Conservation (phyloP, 2,329 filamentous ascomycete species). For the Verticillium isaacii region DNA sequence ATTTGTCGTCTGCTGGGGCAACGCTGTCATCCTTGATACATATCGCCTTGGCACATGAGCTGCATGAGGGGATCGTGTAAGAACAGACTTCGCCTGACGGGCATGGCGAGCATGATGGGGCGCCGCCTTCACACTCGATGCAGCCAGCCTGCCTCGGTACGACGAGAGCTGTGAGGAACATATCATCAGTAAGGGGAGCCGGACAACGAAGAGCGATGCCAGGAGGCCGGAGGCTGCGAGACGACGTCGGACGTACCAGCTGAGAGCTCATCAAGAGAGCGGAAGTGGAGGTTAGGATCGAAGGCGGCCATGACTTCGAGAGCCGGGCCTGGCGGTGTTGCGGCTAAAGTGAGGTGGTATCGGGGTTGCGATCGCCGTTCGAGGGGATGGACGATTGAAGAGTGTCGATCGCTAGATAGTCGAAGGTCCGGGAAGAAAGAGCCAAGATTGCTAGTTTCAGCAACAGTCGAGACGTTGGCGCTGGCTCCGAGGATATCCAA, state of each 20-base stretch:
- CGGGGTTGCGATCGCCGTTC: not conserved
- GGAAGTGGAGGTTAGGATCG: slow-evolving; percentile 12
- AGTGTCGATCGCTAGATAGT: not conserved
- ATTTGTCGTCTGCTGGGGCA: slow-evolving; percentile 2
- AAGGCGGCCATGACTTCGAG: slow-evolving; percentile 7
- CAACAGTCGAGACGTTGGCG: not conserved
- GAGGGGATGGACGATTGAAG: not conserved
- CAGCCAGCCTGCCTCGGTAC: slow-evolving; percentile 35
- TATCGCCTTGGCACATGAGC: slow-evolving; percentile 40
- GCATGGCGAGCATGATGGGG: slow-evolving; percentile 40
- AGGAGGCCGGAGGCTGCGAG: not conserved
- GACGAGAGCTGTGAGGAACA: slow-evolving; percentile 19
- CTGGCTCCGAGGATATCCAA: not conserved
- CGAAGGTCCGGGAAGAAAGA: not conserved
- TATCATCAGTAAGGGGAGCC: slow-evolving; percentile 5
- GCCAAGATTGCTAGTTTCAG: not conserved
- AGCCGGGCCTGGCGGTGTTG: not conserved
- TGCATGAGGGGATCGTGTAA: slow-evolving; percentile 41
- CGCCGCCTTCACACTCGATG: slow-evolving; percentile 38
- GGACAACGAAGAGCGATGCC: not conserved
- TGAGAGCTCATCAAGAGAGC: slow-evolving; percentile 10
- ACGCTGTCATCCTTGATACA: slow-evolving; percentile 31
- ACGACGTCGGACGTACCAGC: slow-evolving; percentile 7
- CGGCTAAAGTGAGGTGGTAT: not conserved
- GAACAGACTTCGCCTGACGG: slow-evolving; percentile 35